These are phyloP conservation scores for Thelonectria blattea DNA, from an alignment of 2,329 filamentous ascomycete species.

Conservation along the genomic window DNA sequence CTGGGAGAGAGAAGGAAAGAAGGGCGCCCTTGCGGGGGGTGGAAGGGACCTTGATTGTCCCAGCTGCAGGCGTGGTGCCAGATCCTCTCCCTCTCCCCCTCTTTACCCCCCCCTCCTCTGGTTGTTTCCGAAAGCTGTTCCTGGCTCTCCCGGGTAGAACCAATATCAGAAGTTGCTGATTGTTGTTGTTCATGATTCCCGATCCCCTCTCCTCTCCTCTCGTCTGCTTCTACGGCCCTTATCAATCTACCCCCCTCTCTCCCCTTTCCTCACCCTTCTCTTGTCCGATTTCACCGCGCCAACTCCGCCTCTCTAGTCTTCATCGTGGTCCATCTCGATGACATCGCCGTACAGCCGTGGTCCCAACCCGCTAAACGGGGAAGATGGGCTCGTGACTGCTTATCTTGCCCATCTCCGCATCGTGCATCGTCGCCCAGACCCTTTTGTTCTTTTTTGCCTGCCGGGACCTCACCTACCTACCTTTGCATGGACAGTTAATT, in stretches of 20 bases:
- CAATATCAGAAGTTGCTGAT: no score
- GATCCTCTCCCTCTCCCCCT: no score
- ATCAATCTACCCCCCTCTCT: not conserved
- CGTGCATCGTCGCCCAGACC: not conserved
- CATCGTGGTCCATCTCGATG: not conserved
- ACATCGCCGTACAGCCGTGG: not conserved
- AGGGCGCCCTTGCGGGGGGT: not conserved
- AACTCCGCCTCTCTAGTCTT: not conserved
- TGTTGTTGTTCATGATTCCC: no score
- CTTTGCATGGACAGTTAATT: no score
- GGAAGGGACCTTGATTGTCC: not conserved
- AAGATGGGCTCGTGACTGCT: constrained; percentile 18
- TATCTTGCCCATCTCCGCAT: constrained; percentile 12
- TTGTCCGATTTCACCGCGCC: constrained; percentile 4
- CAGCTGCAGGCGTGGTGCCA: not conserved
- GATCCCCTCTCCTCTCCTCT: not conserved
- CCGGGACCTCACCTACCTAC: not conserved
- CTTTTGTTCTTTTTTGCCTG: constrained; percentile 7
- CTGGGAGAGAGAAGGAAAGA: no score
- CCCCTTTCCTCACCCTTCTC: not conserved
- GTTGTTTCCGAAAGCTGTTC: no score
- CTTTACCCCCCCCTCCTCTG: no score
- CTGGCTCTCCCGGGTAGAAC: no score
- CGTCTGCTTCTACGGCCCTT: constrained; percentile 14
- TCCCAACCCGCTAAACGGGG: constrained; percentile 15